Evolutionary conservation across 768 basidiomycete species (phyloP).

Genomic region (Hydnum rufescens): DNA sequence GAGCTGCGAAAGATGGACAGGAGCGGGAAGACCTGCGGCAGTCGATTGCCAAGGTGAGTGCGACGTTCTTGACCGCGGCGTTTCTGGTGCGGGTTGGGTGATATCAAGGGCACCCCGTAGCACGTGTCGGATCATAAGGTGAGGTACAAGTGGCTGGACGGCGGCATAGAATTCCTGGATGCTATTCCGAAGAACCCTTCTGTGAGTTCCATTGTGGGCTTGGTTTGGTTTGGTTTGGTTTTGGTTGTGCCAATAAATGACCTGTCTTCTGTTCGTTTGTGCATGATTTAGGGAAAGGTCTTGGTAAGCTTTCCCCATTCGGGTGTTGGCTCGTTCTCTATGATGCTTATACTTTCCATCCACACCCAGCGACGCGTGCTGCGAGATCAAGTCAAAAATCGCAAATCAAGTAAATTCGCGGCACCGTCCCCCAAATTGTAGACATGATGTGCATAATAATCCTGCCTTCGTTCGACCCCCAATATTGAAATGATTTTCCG

Average conservation of each 20-base stretch:
- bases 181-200: constrained; percentile 38
- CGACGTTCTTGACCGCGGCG: not conserved
- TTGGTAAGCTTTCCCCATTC: not conserved
- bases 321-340: not conserved
- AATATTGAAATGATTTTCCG: too few relatives aligned
- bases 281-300: too few relatives aligned
- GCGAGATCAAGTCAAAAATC: constrained; percentile 6
- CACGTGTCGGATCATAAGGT: constrained; percentile 32
- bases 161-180: constrained; percentile 36
- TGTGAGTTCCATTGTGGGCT: constrained; percentile 18
- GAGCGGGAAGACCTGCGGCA: constrained; percentile 24
- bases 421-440: too few relatives aligned
- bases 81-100: not conserved
- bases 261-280: not conserved
- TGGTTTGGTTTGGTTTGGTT: too few relatives aligned
- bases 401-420: too few relatives aligned
- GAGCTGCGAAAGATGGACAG: constrained; percentile 18
- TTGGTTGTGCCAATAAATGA: too few relatives aligned
- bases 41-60: not conserved
- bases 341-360: not conserved
- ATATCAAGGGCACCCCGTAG: too few relatives aligned
- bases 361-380: constrained; percentile 7
- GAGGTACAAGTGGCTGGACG: constrained; percentile 38
- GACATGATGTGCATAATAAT: too few relatives aligned
- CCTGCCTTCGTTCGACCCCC: too few relatives aligned